A percentile compares a stretch with the other conserved stretches of the same genome.
These are phyloP conservation scores for Calycina marina DNA, from an alignment of 2,329 filamentous ascomycete species.

Conservation along the genomic window DNA sequence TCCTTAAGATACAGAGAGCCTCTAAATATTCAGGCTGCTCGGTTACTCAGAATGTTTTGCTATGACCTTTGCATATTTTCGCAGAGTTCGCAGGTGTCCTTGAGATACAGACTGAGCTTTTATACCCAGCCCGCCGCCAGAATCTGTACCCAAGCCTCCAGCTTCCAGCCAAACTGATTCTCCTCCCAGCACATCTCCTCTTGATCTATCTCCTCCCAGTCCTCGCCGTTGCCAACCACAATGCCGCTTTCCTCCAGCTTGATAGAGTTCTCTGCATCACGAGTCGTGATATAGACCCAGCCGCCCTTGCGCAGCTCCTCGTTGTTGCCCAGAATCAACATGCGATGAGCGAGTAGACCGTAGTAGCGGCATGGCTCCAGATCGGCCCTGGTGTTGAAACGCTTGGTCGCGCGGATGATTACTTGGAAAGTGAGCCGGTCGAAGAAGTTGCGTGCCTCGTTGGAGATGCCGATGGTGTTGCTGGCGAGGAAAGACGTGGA, in stretches of 20 bases:
- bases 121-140: too few species aligned
- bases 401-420: conserved; percentile 1
- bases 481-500: conserved; percentile 1
- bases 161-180: conserved; percentile 5
- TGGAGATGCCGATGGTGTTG: neutral
- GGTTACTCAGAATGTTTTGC: too few species aligned
- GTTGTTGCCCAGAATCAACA: conserved; percentile 1
- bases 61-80: too few species aligned
- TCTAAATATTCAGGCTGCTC: too few species aligned
- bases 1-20: too few species aligned
- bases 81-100: too few species aligned
- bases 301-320: neutral
- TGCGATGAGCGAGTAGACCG: neutral
- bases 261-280: conserved; percentile 2
- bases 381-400: neutral
- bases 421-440: neutral
- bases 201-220: conserved; percentile 3
- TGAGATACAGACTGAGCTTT: too few species aligned
- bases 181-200: conserved; percentile 9
- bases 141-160: conserved; percentile 3
- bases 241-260: neutral
- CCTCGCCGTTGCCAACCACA: conserved; percentile 4
- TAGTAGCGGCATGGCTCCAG: conserved; percentile 4
- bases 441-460: neutral
- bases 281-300: conserved; percentile 2